These are phyloP conservation scores for Scedosporium boydii DNA, from an alignment of 2,329 filamentous ascomycete species.

Conservation along the genomic window DNA sequence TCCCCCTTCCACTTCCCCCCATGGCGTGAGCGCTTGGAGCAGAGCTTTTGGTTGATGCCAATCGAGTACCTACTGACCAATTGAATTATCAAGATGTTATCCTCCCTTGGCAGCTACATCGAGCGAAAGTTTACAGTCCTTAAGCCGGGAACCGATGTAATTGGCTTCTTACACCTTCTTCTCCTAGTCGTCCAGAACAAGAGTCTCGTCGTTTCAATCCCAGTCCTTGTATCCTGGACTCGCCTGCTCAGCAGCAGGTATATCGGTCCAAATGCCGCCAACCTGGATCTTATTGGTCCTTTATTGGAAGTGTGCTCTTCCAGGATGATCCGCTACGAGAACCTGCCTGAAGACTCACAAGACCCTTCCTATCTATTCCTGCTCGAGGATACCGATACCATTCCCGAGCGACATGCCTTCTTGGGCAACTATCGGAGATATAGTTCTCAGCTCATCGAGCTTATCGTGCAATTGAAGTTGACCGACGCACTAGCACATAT, in stretches of 20 bases:
- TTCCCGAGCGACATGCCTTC: slow-evolving; percentile 90
- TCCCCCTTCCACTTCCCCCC: slow-evolving; percentile 3
- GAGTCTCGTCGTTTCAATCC: slow-evolving; percentile 88
- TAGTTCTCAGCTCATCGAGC: slow-evolving; percentile 78
- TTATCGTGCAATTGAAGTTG: slow-evolving; percentile 71
- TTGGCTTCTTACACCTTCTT: slow-evolving; percentile 70
- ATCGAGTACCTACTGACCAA: neutral
- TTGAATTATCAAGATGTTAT: slow-evolving; percentile 54
- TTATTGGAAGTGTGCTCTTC: slow-evolving; percentile 76
- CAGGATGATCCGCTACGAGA: slow-evolving; percentile 80
- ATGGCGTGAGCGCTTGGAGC: neutral
- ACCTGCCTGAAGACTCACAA: slow-evolving; percentile 69
- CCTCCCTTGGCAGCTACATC: slow-evolving; percentile 74
- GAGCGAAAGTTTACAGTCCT: slow-evolving; percentile 65
- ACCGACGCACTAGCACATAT: slow-evolving; percentile 83
- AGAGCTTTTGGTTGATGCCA: neutral
- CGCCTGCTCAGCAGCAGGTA: slow-evolving; percentile 64
- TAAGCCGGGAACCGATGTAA: slow-evolving; percentile 54
- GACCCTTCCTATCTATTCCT: slow-evolving; percentile 75
- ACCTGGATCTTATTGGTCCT: slow-evolving; percentile 58
- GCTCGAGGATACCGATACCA: slow-evolving; percentile 87
- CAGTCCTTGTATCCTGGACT: slow-evolving; percentile 83
- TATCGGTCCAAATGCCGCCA: slow-evolving; percentile 54
- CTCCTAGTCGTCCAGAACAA: slow-evolving; percentile 71
- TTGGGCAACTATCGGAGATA: slow-evolving; percentile 92